Evolutionary conservation across 345 rosid genomes (phyloP), one percentile per base, ranked within the genome.

Genomic region (Pistacia atlantica): DNA sequence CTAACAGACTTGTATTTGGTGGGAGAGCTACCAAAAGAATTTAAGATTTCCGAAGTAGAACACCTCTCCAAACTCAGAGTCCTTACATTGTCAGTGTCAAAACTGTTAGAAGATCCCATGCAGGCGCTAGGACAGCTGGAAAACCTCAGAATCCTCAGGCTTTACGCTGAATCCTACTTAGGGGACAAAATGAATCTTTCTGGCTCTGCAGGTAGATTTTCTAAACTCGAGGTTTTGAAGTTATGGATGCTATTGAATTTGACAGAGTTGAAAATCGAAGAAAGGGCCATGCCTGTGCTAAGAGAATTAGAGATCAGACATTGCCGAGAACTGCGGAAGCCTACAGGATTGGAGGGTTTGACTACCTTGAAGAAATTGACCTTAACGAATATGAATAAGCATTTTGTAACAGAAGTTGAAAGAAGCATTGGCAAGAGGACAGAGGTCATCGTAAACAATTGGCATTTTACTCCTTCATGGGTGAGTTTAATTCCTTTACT

Each of bases 251-350:
- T 87, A 0, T 1, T 25, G 59, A 3, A 35, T 52, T 71, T 84
- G 51, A 42, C 38, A 9, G 4, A 1, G 3, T 83, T 80, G 81
- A 72, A 3, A 0, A n/a, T 83, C 11, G 14, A 77, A 20, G 61
- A 22, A 22, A 22, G 69, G 3, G 57, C 85, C 2, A 79, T 87
- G 88, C 81, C 79, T 20, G 7, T 0, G 9, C 74, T 84, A 3
- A 63, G 52, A 57, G 81, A 83, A 64, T 1, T 87, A 46, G 90
- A 84, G 76, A 81, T 87, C 37, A 81, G 90, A 68, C 1, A 65
- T 45, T 84, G 90, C 56, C 9, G 33, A 45, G 59, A 60, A 0
- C 46, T 84, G 71, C 25, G 46, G 46, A 60, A 13, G 22, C 35
- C 55, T 37, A 4, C 11, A 1, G 88, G 78, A 28, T 37, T 76